Evolutionary conservation across 768 basidiomycete genomes (phyloP).

Genomic region (Saitozyma podzolica): DNA sequence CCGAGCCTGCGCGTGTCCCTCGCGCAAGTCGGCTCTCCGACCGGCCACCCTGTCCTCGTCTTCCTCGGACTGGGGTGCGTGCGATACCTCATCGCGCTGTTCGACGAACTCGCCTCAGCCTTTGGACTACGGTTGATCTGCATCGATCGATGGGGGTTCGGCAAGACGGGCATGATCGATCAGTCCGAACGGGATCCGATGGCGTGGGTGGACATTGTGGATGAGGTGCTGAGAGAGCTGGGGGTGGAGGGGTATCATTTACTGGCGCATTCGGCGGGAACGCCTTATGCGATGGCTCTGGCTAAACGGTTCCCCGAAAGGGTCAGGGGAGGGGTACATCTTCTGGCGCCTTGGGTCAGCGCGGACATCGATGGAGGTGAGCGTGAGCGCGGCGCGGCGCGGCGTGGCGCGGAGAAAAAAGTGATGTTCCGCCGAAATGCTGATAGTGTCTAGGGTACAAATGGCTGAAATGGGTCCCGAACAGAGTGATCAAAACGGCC

Average conservation of each 20-base stretch:
- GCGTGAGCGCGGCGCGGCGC: slow-evolving; percentile 42
- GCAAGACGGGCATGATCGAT: slow-evolving; percentile 68
- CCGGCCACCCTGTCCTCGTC: slow-evolving; percentile 83
- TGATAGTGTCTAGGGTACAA: slow-evolving; percentile 66
- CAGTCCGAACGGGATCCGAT: slow-evolving; percentile 72
- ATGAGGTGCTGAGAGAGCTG: slow-evolving; percentile 81
- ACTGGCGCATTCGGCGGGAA: slow-evolving; percentile 93
- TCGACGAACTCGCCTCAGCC: slow-evolving; percentile 92
- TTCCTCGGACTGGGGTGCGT: slow-evolving; percentile 94
- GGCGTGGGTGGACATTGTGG: slow-evolving; percentile 87
- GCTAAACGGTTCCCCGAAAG: slow-evolving; percentile 73
- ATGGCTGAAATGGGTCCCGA: slow-evolving; percentile 96
- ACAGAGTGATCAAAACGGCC: slow-evolving; percentile 86
- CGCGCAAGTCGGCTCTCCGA: slow-evolving; percentile 84
- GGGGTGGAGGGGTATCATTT: slow-evolving; percentile 77
- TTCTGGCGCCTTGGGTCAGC: slow-evolving; percentile 96
- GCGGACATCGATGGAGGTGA: slow-evolving; percentile 75
- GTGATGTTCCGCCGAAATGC: slow-evolving; percentile 8
- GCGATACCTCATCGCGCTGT: slow-evolving; percentile 88
- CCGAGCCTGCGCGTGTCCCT: slow-evolving; percentile 71
- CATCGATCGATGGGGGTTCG: slow-evolving; percentile 93
- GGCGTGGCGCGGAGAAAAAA: too few relatives aligned
- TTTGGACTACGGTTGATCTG: slow-evolving; percentile 85
- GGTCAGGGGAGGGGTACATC: slow-evolving; percentile 77
- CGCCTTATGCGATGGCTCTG: slow-evolving; percentile 88